phyloP scores from a whole-genome alignment of 83 land plant species.

The Picea abies region DNA sequence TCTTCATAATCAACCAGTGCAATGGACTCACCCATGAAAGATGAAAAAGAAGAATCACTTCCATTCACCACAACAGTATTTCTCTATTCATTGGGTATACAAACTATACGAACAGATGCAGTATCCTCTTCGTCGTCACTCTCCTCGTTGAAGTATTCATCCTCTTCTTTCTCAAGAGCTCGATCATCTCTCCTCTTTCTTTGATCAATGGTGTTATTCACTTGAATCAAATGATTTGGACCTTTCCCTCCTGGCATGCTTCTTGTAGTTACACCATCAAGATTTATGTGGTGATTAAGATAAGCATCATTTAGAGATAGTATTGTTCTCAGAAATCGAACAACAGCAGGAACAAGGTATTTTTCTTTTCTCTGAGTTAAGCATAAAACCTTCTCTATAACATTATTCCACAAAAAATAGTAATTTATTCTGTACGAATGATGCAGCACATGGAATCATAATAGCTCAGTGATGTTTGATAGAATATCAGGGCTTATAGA shows the following conservation, averaged over 20 bases:
- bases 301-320: conserved; percentile 66
- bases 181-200: conserved; percentile 79
- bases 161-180: conserved; percentile 90
- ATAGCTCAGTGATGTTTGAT: conserved; percentile 83
- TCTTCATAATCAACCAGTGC: conserved; percentile 93
- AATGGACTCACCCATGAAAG: conserved; percentile 45
- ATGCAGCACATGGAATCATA: conserved; percentile 89
- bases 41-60: conserved; percentile 30
- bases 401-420: conserved; percentile 79
- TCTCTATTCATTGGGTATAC: conserved; percentile 25
- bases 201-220: conserved; percentile 27
- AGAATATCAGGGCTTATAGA: conserved; percentile 69
- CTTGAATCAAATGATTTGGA: not conserved
- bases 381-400: conserved; percentile 75
- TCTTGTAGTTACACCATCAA: not conserved
- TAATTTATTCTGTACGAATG: conserved; percentile 87
- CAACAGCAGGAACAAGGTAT: conserved; percentile 82
- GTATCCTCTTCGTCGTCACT: conserved; percentile 95
- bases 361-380: conserved; percentile 82
- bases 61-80: conserved; percentile 63
- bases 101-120: conserved; percentile 46
- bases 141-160: conserved; percentile 96
- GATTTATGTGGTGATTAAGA: conserved; percentile 46
- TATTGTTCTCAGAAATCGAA: conserved; percentile 82
- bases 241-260: not conserved